These are phyloP conservation scores for Aquilaria sinensis DNA, from an alignment of 345 rosid genomes.

Conservation along the genomic window DNA sequence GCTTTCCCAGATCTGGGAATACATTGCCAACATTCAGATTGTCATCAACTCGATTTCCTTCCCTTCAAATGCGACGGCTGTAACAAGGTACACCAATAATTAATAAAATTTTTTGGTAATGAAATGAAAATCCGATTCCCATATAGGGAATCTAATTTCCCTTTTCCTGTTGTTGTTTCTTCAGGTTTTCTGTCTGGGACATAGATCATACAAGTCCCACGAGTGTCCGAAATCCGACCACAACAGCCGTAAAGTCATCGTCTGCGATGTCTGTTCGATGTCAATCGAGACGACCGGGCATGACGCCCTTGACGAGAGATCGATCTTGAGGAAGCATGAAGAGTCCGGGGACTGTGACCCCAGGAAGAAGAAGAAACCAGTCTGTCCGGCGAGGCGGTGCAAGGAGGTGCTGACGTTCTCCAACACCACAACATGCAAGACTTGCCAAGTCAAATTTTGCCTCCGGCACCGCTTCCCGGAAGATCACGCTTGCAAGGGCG, in stretches of 20 bases:
- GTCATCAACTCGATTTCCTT: constrained; percentile 79
- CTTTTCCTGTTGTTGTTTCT: not conserved
- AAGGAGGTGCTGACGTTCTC: constrained; percentile 59
- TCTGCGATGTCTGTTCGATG: constrained; percentile 62
- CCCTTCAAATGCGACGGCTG: constrained; percentile 75
- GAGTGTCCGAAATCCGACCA: constrained; percentile 55
- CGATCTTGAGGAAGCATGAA: constrained; percentile 44
- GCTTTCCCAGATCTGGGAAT: constrained; percentile 78
- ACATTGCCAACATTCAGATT: constrained; percentile 66
- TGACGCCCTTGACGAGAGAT: constrained; percentile 33
- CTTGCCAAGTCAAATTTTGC: constrained; percentile 62
- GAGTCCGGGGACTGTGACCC: constrained; percentile 62
- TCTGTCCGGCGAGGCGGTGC: constrained; percentile 63
- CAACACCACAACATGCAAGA: constrained; percentile 62
- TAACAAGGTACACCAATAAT: constrained; percentile 35
- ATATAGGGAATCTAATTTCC: not conserved
- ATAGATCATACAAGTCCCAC: constrained; percentile 63
- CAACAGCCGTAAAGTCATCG: constrained; percentile 54
- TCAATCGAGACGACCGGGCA: constrained; percentile 61
- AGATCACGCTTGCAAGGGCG: constrained; percentile 54
- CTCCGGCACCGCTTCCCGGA: constrained; percentile 72
- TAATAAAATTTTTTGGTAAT: not conserved
- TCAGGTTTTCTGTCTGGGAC: constrained; percentile 77
- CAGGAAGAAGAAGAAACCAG: constrained; percentile 51
- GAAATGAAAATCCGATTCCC: not conserved